Base-by-base conservation (phyloP, 2,329 filamentous ascomycete genomes). In the Immersiporthe knoxdaviesiana region DNA sequence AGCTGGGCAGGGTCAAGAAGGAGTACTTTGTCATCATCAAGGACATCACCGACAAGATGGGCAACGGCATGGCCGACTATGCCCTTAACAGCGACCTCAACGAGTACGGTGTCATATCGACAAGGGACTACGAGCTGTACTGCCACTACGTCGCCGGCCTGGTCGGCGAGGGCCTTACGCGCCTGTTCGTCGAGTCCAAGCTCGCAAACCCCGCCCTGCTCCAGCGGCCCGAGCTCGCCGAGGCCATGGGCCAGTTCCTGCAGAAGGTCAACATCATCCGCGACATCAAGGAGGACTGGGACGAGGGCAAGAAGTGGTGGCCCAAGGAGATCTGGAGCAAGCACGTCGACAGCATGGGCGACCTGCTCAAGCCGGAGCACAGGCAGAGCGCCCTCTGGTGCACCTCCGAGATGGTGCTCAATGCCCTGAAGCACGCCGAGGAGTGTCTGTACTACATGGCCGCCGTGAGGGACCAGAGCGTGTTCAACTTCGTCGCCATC, bases 181-280 rank as follows among this genome's bases (percentile, higher is more conserved):
- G 92, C 32, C 85, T 99, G 30, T 98, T 99, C 74, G 93, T 98
- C 60, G 90, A 93, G 78, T 91, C 91, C 64, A 88, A 92, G 71
- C 90, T 97, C 68, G 96, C 93, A 71, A 97, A 97, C 79, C 91
- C 92, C 2, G 92, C 90, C 68, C 86, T 99, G 65, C 83, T 95
- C 65, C 87, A 94, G 72, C 89, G 93, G 65, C 90, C 92, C 44
- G 85, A 93, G 71, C 87, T 99, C 63, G 92, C 93, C 74, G 94
- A 97, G 81, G 95, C 93, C 59, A 99, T 99, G 96, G 96, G 93
- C 32, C 92, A 97, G 74, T 97, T 99, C 81, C 84, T 99, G 71
- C 96, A 99, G 78, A 97, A 99, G 85, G 97, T 94, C 73, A 99
- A 99, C 85, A 97, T 99, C 79, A 97, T 98, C 77, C 93, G 96